Percentiles rank a stretch among this genome's conserved stretches.
Conservation (phyloP, 257 asterid genomes). For the Penstemon davidsonii region DNA sequence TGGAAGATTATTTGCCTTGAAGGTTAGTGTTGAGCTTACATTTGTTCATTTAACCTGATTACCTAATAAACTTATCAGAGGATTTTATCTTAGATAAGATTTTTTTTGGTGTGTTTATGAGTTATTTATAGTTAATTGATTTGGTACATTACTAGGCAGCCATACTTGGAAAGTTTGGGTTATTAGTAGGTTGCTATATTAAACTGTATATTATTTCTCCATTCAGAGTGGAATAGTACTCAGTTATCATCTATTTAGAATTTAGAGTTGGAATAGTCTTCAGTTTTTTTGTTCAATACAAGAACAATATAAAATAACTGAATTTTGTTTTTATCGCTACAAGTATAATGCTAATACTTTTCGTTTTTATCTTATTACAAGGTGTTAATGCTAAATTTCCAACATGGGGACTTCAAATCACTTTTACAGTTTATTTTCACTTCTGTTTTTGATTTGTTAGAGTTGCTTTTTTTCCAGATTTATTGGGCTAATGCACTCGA, state of each 20-base stretch:
- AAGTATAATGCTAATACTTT: too few species aligned
- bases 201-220: not conserved
- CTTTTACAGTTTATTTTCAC: slow-evolving; percentile 10
- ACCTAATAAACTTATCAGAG: not conserved
- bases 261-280: not conserved
- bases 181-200: too few species aligned
- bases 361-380: not conserved
- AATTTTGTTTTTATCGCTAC: not conserved
- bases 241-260: not conserved
- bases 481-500: not conserved
- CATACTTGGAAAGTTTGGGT: not conserved
- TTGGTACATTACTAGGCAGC: not conserved
- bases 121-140: not conserved
- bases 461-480: slow-evolving; percentile 10
- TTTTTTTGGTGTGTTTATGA: not conserved
- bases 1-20: slow-evolving; percentile 86
- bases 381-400: not conserved
- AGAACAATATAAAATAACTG: not conserved
- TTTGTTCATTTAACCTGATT: slow-evolving; percentile 21
- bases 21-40: slow-evolving; percentile 48
- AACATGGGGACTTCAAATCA: not conserved
- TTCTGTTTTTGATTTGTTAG: not conserved
- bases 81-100: not conserved
- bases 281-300: not conserved
- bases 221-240: not conserved